Evolutionary conservation across 2,329 filamentous ascomycete species (phyloP).

Genomic region (Diaporthe destruens): DNA sequence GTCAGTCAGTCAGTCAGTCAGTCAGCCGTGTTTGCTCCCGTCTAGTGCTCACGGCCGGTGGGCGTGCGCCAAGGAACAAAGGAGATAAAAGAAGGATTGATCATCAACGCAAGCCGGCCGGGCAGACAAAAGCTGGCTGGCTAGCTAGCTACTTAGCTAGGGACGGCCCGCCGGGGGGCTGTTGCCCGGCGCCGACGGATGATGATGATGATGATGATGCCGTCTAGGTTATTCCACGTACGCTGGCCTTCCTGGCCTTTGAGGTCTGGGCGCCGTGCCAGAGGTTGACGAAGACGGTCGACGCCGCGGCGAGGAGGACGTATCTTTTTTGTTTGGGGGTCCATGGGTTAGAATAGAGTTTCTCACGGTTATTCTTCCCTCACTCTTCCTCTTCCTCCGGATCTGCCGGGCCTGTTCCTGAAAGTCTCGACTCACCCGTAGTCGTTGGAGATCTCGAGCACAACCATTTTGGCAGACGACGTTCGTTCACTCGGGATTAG

Average conservation of each 20-base stretch:
- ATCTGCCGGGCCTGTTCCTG: too few species aligned
- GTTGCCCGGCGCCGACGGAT: not conserved
- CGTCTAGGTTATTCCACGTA: slow-evolving; percentile 9
- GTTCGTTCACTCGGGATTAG: not conserved
- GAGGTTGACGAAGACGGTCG: slow-evolving; percentile 69
- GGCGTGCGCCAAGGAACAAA: not conserved
- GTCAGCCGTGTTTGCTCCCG: too few species aligned
- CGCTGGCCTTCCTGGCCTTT: slow-evolving; percentile 62
- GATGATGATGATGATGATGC: too few species aligned
- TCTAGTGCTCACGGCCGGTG: not conserved
- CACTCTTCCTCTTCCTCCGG: not conserved
- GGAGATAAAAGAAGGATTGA: too few species aligned
- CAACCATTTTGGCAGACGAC: slow-evolving; percentile 54
- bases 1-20: too few species aligned
- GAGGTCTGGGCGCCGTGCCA: slow-evolving; percentile 64
- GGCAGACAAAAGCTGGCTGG: too few species aligned
- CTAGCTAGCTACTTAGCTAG: not conserved
- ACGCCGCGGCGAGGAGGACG: slow-evolving; percentile 69
- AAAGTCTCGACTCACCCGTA: slow-evolving; percentile 62
- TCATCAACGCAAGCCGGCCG: too few species aligned
- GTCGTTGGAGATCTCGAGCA: slow-evolving; percentile 60
- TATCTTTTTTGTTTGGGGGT: slow-evolving; percentile 61
- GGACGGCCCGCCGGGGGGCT: not conserved
- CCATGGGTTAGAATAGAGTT: not conserved
- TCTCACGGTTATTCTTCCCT: not conserved